Evolutionary conservation across 108 stramenopile species (phyloP), one percentile per base, ranked within the genome.

Genomic region (Halocafeteria seosinensis): DNA sequence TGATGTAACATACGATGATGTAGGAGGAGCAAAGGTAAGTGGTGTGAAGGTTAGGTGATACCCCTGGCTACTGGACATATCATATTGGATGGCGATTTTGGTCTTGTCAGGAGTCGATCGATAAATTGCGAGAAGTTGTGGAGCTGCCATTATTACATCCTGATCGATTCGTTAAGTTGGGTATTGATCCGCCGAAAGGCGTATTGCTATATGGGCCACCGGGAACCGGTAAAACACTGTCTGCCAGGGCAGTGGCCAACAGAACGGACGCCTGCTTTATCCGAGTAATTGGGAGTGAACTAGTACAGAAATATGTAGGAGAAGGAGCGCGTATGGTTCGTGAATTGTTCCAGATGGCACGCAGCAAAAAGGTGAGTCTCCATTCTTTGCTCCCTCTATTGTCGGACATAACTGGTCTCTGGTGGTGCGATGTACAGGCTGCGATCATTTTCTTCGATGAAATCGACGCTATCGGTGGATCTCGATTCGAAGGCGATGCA

Each of bases 1-100:
- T 17, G 92, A 95, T 84, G 97, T 98, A 17, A 98, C 97, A 3
- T 98, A 98, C 81, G 94, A 95, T 68, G 97, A 98, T 81, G 96
- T 98, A 5, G 96, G 96, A 34, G 96, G 96, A 13, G 88, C 88
- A 58, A 98, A 95, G 72, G n/a, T n/a, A n/a, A n/a, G n/a, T n/a
- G n/a, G n/a, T n/a, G n/a, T n/a, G n/a, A n/a, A n/a, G n/a, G n/a
- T n/a, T n/a, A n/a, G n/a, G n/a, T n/a, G 90, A 94, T 27, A 85
- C 86, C 28, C n/a, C n/a, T n/a, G n/a, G n/a, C n/a, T n/a, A n/a
- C n/a, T n/a, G n/a, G n/a, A n/a, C n/a, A n/a, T n/a, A n/a, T n/a
- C n/a, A n/a, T n/a, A n/a, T n/a, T n/a, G n/a, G n/a, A n/a, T n/a
- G n/a, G n/a, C n/a, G n/a, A n/a, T n/a, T n/a, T n/a, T n/a, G n/a